These are phyloP conservation scores for Dujonia santamariae DNA, from an alignment of 1,139 yeast genomes.

Conservation along the genomic window DNA sequence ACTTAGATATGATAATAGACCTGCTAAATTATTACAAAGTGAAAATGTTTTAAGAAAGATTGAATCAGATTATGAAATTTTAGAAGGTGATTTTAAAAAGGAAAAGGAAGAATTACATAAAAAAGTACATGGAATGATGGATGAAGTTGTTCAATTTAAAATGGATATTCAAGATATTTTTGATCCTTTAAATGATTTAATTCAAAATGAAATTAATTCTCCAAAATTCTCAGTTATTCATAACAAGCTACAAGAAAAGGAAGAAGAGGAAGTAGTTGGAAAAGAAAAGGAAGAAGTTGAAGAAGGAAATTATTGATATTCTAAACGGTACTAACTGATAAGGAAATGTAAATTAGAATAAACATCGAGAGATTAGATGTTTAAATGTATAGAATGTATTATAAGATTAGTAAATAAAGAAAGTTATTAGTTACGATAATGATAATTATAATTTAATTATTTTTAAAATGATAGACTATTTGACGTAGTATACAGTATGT, in stretches of 20 bases:
- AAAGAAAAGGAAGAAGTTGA: constrained; percentile 4
- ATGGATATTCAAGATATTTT: constrained; percentile 58
- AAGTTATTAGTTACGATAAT: too few relatives aligned
- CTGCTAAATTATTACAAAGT: constrained; percentile 47
- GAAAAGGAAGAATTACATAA: constrained; percentile 50
- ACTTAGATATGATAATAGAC: constrained; percentile 43
- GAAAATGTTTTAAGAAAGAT: constrained; percentile 57
- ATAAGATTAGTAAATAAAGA: too few relatives aligned
- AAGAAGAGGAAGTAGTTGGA: too few relatives aligned
- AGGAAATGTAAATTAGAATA: not conserved
- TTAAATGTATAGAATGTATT: too few relatives aligned
- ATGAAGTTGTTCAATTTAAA: constrained; percentile 61
- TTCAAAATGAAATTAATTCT: too few relatives aligned
- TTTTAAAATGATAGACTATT: too few relatives aligned
- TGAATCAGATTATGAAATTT: constrained; percentile 53
- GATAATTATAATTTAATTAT: too few relatives aligned
- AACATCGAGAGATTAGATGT: too few relatives aligned
- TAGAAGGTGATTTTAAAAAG: constrained; percentile 44
- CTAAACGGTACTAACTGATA: not conserved
- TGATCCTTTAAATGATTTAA: too few relatives aligned
- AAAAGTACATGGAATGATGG: constrained; percentile 55
- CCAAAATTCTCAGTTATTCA: too few relatives aligned
- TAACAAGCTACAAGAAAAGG: too few relatives aligned
- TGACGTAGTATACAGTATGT: too few relatives aligned
- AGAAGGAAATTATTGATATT: not conserved